A percentile compares a stretch with the other conserved stretches of the same genome.
Conservation (phyloP, 2,329 filamentous ascomycete genomes). For the Torrubiella hemipterigena region DNA sequence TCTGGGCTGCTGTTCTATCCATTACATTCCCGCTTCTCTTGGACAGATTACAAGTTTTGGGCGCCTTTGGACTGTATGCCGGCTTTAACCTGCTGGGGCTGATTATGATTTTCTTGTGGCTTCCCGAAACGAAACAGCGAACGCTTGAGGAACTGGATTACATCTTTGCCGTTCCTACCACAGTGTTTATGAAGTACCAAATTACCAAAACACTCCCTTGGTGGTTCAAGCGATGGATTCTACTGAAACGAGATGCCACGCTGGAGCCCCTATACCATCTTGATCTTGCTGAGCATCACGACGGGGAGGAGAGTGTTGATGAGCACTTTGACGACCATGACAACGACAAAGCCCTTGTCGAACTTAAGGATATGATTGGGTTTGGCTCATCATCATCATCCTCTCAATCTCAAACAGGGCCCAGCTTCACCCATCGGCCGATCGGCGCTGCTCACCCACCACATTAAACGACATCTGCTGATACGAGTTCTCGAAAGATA, state of each 20-base stretch:
- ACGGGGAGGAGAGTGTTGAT: constrained; percentile 17
- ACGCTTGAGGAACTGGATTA: constrained; percentile 46
- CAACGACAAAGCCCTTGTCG: constrained; percentile 25
- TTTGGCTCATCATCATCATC: too few relatives aligned
- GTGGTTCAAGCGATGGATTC: constrained; percentile 46
- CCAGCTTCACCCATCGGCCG: too few relatives aligned
- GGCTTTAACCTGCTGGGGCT: constrained; percentile 43
- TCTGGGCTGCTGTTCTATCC: constrained; percentile 47
- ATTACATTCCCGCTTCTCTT: constrained; percentile 52
- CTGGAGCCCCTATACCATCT: constrained; percentile 31
- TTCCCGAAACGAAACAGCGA: constrained; percentile 48
- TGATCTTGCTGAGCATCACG: constrained; percentile 19
- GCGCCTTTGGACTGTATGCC: constrained; percentile 43
- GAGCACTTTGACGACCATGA: constrained; percentile 22
- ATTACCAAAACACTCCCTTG: constrained; percentile 43
- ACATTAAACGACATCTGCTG: too few relatives aligned
- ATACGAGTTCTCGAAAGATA: too few relatives aligned
- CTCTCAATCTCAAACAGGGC: too few relatives aligned
- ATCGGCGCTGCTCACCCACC: too few relatives aligned
- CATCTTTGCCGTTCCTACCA: constrained; percentile 47
- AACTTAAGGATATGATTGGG: constrained; percentile 24
- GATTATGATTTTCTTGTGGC: constrained; percentile 41
- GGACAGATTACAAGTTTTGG: constrained; percentile 26
- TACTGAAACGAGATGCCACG: constrained; percentile 31
- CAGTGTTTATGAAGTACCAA: constrained; percentile 45